Conservation (phyloP, 306 rosid genomes). For the Bauhinia variegata region DNA sequence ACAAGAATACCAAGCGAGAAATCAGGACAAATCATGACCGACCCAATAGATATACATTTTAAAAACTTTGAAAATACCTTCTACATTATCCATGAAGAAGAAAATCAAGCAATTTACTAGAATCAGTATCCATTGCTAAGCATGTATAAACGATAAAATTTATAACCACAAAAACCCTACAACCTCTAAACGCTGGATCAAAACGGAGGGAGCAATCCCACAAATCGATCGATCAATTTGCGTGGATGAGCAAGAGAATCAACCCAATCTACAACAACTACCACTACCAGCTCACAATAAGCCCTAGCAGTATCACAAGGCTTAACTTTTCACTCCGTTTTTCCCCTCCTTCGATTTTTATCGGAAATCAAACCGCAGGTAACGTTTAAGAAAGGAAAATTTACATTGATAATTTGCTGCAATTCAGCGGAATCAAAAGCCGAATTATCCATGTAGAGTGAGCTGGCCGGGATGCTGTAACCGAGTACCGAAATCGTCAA, state of each 20-base stretch:
- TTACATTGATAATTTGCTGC: constrained; percentile 69
- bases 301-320: not conserved
- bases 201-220: no score
- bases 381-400: constrained; percentile 8
- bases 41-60: no score
- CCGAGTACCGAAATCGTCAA: not conserved
- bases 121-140: not conserved
- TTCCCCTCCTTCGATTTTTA: constrained; percentile 1
- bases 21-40: no score
- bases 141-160: no score
- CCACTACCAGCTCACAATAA: not conserved
- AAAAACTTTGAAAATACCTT: no score
- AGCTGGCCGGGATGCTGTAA: not conserved
- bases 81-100: no score
- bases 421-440: constrained; percentile 60
- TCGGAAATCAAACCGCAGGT: constrained; percentile 5
- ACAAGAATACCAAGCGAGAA: no score
- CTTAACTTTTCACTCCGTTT: not conserved
- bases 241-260: no score
- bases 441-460: constrained; percentile 72
- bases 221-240: no score
- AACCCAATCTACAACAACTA: constrained; percentile 4
- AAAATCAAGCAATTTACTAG: no score
- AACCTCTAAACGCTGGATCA: no score
- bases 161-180: no score